Evolutionary conservation across 495 filamentous ascomycete genomes (phyloP).

Genomic region (Cercophora scortea): DNA sequence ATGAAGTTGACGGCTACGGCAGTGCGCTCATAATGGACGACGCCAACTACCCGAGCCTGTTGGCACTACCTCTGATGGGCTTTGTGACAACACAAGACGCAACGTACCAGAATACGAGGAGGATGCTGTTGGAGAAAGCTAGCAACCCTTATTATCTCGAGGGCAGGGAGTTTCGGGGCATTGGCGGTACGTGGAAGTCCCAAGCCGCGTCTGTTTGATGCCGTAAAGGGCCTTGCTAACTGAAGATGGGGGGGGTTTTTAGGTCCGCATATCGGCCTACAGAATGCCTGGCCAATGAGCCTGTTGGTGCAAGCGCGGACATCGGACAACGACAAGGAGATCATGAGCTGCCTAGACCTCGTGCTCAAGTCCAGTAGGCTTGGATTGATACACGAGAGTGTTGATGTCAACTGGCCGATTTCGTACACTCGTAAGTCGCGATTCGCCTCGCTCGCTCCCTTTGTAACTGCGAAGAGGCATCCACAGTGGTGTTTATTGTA

Average conservation of each 20-base stretch:
- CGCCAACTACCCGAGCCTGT: conserved; percentile 86
- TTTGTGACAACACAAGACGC: conserved; percentile 61
- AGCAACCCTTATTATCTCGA: conserved; percentile 87
- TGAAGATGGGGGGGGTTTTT: conserved; percentile 2
- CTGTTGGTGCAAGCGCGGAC: conserved; percentile 87
- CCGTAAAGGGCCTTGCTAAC: neutral
- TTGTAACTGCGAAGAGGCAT: no score
- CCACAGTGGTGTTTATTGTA: neutral
- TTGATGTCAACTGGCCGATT: conserved; percentile 67
- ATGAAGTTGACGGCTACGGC: conserved; percentile 94
- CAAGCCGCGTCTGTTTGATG: no score
- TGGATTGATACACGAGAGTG: conserved; percentile 85
- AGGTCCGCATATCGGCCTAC: conserved; percentile 65
- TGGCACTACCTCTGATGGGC: conserved; percentile 80
- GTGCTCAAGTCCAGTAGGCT: conserved; percentile 66
- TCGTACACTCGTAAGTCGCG: conserved; percentile 65
- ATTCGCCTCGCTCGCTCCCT: no score
- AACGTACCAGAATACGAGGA: conserved; percentile 83
- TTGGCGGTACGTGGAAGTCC: conserved; percentile 61
- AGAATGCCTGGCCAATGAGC: conserved; percentile 97
- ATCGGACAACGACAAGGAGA: conserved; percentile 78
- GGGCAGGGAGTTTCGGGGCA: conserved; percentile 74
- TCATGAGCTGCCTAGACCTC: conserved; percentile 56
- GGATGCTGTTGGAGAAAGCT: conserved; percentile 71
- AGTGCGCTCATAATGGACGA: conserved; percentile 93